Base-by-base conservation (phyloP, 2,329 filamentous ascomycete species). In the Penicillium carneum region DNA sequence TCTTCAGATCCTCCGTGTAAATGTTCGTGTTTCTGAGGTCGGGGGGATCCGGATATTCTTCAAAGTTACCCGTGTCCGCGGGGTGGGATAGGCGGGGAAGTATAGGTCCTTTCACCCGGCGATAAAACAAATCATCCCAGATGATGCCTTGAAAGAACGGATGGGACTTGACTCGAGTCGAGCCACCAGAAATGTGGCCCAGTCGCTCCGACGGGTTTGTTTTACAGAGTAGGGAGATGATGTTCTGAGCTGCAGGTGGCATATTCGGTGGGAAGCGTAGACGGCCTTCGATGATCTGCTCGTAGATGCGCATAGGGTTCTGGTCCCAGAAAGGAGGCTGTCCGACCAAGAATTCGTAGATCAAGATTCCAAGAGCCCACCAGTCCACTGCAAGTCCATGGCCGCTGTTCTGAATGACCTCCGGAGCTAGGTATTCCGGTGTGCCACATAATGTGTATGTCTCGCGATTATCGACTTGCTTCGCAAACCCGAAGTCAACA, bases 321-420 rank as follows among this genome's bases (percentile, higher is more conserved):
- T 87, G 85, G 71, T 89, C 87, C 87, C 87, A 89, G 73, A 89
- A 89, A 0, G 87, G 87, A 23, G 87, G 87, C 69, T 89, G 86
- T 53, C 87, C 87, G 51, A 89, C 86, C 20, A 89, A 78, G 70
- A 89, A 89, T 68, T 89, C 87, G 73, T 88, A 89, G 43, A 89
- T 85, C 34, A 89, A 77, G 64, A 89, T 88, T 29, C 87, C 87
- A 62, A 89, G 82, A 2, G 87, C 87, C 87, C 87, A 89, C 87
- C 87, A 89, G 75, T 89, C 87, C 41, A 89, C 87, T 38, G 87
- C 87, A 48, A 85, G 84, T 55, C 87, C 86, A 69, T 89, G 87
- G 23, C 87, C 85, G 75, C 77, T 87, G 74, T 88, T 89, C 61
- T 86, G 81, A 63, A 89, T 89, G 46, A 89, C 87, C 74, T 89